These are phyloP conservation scores for Leishmania martiniquensis DNA, from an alignment of 208 protist genomes.

Conservation along the genomic window DNA sequence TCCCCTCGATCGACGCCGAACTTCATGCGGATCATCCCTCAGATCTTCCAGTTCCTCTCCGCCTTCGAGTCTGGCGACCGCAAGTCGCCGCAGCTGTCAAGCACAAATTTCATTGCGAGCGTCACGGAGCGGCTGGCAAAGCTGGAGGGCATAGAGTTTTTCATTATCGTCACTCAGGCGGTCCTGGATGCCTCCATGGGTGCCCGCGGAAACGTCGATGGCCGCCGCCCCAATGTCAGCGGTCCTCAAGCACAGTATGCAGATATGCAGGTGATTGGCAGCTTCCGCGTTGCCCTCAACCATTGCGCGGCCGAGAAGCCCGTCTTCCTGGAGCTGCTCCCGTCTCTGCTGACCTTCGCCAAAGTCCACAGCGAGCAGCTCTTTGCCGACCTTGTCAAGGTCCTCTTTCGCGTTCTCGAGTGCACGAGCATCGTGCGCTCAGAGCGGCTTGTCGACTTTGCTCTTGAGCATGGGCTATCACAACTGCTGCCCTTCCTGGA, in stretches of 20 bases:
- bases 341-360: slow-evolving; percentile 51
- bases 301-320: slow-evolving; percentile 75
- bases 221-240: slow-evolving; percentile 14
- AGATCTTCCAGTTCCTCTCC: slow-evolving; percentile 75
- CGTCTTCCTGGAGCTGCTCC: slow-evolving; percentile 78
- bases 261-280: slow-evolving; percentile 43
- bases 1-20: slow-evolving; percentile 31
- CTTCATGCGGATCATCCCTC: slow-evolving; percentile 61
- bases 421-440: slow-evolving; percentile 69
- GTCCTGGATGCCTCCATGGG: slow-evolving; percentile 68
- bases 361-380: slow-evolving; percentile 38
- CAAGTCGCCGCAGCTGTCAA: slow-evolving; percentile 45
- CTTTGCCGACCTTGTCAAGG: slow-evolving; percentile 53
- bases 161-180: slow-evolving; percentile 67
- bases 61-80: slow-evolving; percentile 67
- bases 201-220: slow-evolving; percentile 37
- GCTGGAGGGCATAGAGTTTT: slow-evolving; percentile 59
- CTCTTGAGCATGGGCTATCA: slow-evolving; percentile 49
- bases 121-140: slow-evolving; percentile 42
- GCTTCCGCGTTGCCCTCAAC: slow-evolving; percentile 40
- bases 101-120: slow-evolving; percentile 51
- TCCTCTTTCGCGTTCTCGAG: slow-evolving; percentile 48
- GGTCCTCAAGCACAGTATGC: slow-evolving; percentile 18
- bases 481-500: slow-evolving; percentile 73
- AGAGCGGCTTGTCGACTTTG: slow-evolving; percentile 53